Percentiles rank a stretch among this genome's conserved stretches.
These are phyloP conservation scores for Colletotrichum truncatum DNA, from an alignment of 2,329 filamentous ascomycete genomes.

Conservation along the genomic window DNA sequence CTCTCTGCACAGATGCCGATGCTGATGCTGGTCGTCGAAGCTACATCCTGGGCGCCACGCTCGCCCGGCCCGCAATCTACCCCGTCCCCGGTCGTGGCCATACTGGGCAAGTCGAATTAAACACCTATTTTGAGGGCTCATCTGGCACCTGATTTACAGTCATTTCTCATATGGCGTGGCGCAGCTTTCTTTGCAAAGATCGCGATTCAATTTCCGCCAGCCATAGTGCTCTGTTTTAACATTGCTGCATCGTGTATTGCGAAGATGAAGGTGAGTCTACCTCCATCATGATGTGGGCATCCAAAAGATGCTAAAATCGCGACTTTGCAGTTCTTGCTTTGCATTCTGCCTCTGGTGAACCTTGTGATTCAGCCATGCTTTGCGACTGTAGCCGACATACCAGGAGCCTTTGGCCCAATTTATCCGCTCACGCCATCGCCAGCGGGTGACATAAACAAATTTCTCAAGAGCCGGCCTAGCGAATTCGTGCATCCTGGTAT, in stretches of 20 bases:
- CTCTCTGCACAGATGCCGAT: not conserved
- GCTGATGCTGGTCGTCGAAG: not conserved
- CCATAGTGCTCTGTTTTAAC: not conserved
- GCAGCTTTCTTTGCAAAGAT: not conserved
- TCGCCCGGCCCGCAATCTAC: slow-evolving; percentile 3
- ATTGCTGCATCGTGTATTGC: not conserved
- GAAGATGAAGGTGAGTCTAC: not conserved
- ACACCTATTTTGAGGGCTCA: not conserved
- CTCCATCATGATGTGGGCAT: not conserved
- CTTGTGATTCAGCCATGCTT: not conserved
- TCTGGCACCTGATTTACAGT: not conserved
- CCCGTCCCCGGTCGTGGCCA: not conserved
- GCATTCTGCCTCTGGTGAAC: not conserved
- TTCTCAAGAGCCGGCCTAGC: slow-evolving; percentile 10
- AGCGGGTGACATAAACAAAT: slow-evolving; percentile 2
- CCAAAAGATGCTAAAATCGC: not conserved
- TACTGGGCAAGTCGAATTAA: not conserved
- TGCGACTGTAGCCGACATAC: slow-evolving; percentile 16
- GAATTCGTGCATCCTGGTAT: slow-evolving; percentile 21
- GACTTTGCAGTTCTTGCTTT: not conserved
- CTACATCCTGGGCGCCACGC: not conserved
- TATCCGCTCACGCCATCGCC: not conserved
- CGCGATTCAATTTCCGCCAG: not conserved
- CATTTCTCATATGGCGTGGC: not conserved
- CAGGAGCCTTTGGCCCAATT: not conserved